Percentiles rank a stretch among this genome's conserved stretches.
These are phyloP conservation scores for Penicillium pulvis DNA, from an alignment of 495 filamentous ascomycete genomes.

Conservation along the genomic window DNA sequence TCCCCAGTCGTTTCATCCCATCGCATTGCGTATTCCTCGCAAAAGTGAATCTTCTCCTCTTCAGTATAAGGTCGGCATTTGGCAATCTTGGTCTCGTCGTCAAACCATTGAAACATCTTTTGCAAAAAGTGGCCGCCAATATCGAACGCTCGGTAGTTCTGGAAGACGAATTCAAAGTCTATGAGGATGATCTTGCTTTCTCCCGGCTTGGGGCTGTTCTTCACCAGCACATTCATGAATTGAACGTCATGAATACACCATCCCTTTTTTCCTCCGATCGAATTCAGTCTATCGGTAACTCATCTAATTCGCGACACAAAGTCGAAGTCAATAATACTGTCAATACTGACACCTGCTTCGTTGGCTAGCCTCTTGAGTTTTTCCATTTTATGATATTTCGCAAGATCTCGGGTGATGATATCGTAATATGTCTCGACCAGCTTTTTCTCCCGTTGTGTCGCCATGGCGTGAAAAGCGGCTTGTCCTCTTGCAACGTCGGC, in stretches of 20 bases:
- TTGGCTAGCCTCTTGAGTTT: conserved; percentile 30
- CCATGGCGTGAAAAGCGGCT: conserved; percentile 26
- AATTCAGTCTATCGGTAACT: conserved; percentile 26
- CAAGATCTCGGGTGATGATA: conserved; percentile 20
- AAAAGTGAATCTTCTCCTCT: conserved; percentile 36
- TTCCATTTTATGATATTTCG: conserved; percentile 25
- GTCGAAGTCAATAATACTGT: conserved; percentile 30
- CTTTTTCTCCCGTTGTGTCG: conserved; percentile 23
- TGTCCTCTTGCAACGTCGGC: conserved; percentile 31
- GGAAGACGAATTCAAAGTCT: conserved; percentile 37
- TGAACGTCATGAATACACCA: conserved; percentile 39
- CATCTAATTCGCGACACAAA: conserved; percentile 20
- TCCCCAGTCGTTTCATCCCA: conserved; percentile 33
- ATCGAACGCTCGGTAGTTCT: conserved; percentile 36
- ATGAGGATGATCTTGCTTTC: conserved; percentile 31
- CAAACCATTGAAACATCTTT: conserved; percentile 41
- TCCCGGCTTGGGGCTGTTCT: conserved; percentile 22
- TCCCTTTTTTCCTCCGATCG: conserved; percentile 24
- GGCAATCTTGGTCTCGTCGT: conserved; percentile 32
- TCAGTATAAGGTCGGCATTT: conserved; percentile 31
- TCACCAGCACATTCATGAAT: conserved; percentile 36
- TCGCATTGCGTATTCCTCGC: conserved; percentile 28
- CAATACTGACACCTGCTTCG: conserved; percentile 30
- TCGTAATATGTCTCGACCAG: conserved; percentile 22
- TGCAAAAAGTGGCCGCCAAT: conserved; percentile 40